Base-by-base conservation (phyloP, 345 rosid species). In the Diplotaxis tenuifolia region DNA sequence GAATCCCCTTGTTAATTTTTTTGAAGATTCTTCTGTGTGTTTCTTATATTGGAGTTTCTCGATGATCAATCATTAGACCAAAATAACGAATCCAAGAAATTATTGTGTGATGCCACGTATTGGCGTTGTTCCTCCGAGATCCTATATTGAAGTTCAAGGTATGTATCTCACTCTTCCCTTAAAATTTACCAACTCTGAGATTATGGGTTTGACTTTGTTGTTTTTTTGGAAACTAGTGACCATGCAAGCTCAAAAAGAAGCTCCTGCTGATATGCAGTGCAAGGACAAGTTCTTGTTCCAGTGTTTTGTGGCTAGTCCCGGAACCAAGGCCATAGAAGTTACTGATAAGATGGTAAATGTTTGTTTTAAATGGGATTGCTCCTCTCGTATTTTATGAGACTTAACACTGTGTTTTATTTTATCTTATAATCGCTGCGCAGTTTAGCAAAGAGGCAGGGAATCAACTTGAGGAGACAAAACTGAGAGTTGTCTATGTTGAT, bases 171-270 rank as follows among this genome's bases (percentile, higher is more conserved):
- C 54, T 18, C 34, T 52, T 47, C 7, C 8, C 21, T 23, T 7
- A 6, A 20, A 54, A 5, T 22, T 21, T 15, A n/a, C 57, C 20
- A 25, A 3, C 4, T 1, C 1, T 25, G 3, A 25, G 28, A 25
- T 70, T 40, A 50, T 18, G 65, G 59, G 29, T 42, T 79, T 66
- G 66, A 10, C 10, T 11, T 36, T 36, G 4, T 4, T 2, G 28
- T 25, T 3, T 25, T n/a, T 25, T 25, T 25, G 28, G 40, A 29
- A 10, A 74, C 36, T 62, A 92, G 98, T 92, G 65, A 92, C 96
- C 62, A 90, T 92, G 95, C 98, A 90, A 88, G 95, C 93, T 4
- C 98, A 92, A 74, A 90, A 85, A 81, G 96, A 88, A 82, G 78
- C 82, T 20, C 90, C 95, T 1, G 71, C 55, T 16, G 95, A 90